Percentiles rank a stretch among this genome's conserved stretches.
Evolutionary conservation across 208 protist genomes (phyloP).

Genomic region (Borovskyia barvae): DNA sequence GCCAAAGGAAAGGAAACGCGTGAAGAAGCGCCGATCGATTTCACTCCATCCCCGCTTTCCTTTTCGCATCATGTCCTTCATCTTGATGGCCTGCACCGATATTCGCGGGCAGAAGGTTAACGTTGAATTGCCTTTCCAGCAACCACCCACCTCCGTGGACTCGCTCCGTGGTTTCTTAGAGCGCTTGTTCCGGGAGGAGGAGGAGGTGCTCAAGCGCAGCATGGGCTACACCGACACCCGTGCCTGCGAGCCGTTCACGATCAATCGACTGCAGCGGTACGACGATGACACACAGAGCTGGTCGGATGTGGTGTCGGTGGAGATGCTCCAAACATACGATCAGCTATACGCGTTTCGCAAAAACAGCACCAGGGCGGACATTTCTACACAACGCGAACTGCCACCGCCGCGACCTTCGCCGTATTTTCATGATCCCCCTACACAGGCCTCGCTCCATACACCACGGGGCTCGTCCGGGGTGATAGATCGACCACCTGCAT

Average conservation of each 20-base stretch:
- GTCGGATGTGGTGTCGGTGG: conserved; percentile 38
- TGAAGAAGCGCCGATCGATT: not conserved
- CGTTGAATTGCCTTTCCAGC: conserved; percentile 64
- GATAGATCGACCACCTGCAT: not conserved
- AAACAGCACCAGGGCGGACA: conserved; percentile 72
- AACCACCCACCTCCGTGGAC: conserved; percentile 45
- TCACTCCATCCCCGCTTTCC: not conserved
- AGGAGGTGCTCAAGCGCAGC: conserved; percentile 46
- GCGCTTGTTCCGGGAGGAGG: conserved; percentile 62
- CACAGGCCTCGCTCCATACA: not conserved
- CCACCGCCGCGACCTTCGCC: conserved; percentile 47
- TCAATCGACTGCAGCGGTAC: conserved; percentile 66
- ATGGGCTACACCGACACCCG: conserved; percentile 36
- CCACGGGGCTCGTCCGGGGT: not conserved
- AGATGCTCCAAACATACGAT: conserved; percentile 59
- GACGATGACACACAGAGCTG: conserved; percentile 70
- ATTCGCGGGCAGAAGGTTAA: conserved; percentile 78
- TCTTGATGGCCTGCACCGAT: conserved; percentile 64
- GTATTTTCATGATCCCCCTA: conserved; percentile 29
- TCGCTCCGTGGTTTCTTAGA: conserved; percentile 53
- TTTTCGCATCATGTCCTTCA: conserved; percentile 40
- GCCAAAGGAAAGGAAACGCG: no score
- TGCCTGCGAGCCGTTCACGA: conserved; percentile 72
- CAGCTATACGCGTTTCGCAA: conserved; percentile 84
- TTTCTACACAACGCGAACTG: conserved; percentile 70